Conservation (phyloP, 805 yeast species). For the Scheffersomyces spartinae region DNA sequence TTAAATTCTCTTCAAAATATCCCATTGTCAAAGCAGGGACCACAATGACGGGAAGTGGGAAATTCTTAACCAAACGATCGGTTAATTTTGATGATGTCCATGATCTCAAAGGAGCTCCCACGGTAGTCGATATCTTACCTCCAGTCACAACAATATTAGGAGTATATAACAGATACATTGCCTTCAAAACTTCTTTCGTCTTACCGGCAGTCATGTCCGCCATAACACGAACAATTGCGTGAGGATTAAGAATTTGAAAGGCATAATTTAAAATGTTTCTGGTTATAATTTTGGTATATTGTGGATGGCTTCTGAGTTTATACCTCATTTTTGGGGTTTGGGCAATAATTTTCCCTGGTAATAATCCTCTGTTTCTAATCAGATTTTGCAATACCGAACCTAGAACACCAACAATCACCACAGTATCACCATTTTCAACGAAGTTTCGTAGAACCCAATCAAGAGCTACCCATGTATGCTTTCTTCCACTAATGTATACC, state of each 20-base stretch:
- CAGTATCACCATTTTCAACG: constrained; percentile 53
- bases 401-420: constrained; percentile 50
- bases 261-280: constrained; percentile 43
- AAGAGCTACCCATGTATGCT: constrained; percentile 73
- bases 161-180: constrained; percentile 47
- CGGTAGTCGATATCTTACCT: constrained; percentile 11
- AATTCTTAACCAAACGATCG: constrained; percentile 52
- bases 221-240: constrained; percentile 36
- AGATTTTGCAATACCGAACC: constrained; percentile 6
- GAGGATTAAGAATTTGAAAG: constrained; percentile 33
- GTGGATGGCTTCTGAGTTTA: constrained; percentile 32
- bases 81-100: constrained; percentile 55
- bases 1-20: constrained; percentile 35
- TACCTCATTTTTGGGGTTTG: constrained; percentile 19
- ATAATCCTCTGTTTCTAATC: constrained; percentile 1
- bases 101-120: constrained; percentile 41
- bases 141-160: constrained; percentile 50
- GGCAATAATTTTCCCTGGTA: constrained; percentile 10
- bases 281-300: constrained; percentile 32
- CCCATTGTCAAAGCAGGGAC: constrained; percentile 52
- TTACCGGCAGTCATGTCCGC: constrained; percentile 53
- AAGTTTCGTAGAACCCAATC: constrained; percentile 54
- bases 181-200: constrained; percentile 44
- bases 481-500: constrained; percentile 58
- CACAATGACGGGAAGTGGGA: constrained; percentile 54